Evolutionary conservation across 805 yeast genomes (phyloP).

Genomic region (Zygotorulaspora chibaensis): DNA sequence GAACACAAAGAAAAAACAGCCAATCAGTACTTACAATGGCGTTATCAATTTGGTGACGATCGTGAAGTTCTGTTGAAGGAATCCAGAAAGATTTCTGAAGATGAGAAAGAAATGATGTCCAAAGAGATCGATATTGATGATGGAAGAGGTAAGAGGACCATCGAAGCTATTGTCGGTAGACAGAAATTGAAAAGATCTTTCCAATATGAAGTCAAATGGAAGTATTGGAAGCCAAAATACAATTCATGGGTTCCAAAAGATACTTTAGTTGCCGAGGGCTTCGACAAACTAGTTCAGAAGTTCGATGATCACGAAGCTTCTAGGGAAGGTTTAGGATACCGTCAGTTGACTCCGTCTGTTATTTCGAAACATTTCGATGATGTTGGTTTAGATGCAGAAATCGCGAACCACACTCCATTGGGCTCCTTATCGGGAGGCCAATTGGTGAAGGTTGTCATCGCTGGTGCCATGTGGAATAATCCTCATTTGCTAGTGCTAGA

Average conservation of each 20-base stretch:
- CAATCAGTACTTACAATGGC: conserved; percentile 96
- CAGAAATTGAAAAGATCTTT: conserved; percentile 92
- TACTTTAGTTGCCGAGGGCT: conserved; percentile 72
- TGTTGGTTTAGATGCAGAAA: conserved; percentile 95
- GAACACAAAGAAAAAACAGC: conserved; percentile 97
- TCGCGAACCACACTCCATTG: conserved; percentile 96
- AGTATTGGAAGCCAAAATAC: conserved; percentile 82
- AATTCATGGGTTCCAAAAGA: conserved; percentile 93
- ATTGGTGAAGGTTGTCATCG: conserved; percentile 95
- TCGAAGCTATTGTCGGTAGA: conserved; percentile 96
- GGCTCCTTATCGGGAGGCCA: conserved; percentile 98
- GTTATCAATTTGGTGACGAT: conserved; percentile 96
- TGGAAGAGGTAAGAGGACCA: conserved; percentile 80
- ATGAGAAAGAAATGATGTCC: conserved; percentile 64
- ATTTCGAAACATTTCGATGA: conserved; percentile 96
- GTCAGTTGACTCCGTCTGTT: conserved; percentile 87
- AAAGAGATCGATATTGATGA: conserved; percentile 77
- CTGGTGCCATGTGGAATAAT: conserved; percentile 99
- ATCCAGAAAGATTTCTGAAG: conserved; percentile 79
- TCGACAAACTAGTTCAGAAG: conserved; percentile 85
- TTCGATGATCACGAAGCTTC: conserved; percentile 99
- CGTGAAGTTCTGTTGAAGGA: conserved; percentile 94
- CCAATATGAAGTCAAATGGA: conserved; percentile 97
- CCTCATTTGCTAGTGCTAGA: conserved; percentile 94
- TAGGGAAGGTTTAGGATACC: conserved; percentile 97